Conservation (phyloP, 306 rosid genomes). For the Vachellia collinsii region DNA sequence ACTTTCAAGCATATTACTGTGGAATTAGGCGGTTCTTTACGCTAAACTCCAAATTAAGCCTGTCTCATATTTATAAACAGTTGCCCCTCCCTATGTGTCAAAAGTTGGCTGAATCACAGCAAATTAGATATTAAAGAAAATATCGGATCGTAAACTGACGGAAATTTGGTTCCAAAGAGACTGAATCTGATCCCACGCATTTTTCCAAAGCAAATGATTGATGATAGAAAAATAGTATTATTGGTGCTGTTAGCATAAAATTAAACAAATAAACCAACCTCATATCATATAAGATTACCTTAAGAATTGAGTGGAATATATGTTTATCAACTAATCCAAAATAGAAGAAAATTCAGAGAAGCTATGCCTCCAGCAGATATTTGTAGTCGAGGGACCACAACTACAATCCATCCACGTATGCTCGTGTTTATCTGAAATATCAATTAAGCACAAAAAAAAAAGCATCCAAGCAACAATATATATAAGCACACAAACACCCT, state of each 20-base stretch:
- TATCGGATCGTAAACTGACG: not conserved
- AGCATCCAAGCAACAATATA: slow-evolving; percentile 8
- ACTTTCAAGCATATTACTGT: slow-evolving; percentile 21
- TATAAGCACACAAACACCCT: slow-evolving; percentile 5
- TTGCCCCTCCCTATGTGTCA: not conserved
- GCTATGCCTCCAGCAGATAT: slow-evolving; percentile 27
- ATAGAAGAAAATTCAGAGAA: not conserved
- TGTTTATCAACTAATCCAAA: not conserved
- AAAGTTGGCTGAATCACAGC: not conserved
- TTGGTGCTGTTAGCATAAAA: not conserved
- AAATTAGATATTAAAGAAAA: not conserved
- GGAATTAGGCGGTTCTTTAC: slow-evolving; percentile 29
- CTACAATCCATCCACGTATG: slow-evolving; percentile 30
- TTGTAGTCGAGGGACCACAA: slow-evolving; percentile 28
- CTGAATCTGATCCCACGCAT: not conserved
- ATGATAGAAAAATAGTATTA: not conserved
- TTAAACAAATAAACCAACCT: not conserved
- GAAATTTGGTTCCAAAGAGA: not conserved
- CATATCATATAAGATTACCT: slow-evolving; percentile 3
- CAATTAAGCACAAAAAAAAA: slow-evolving; percentile 1
- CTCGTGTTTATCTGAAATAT: slow-evolving; percentile 25
- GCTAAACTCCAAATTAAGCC: slow-evolving; percentile 29
- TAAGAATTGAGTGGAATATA: not conserved
- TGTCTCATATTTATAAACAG: not conserved
- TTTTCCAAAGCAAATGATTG: not conserved